phyloP scores from a whole-genome alignment of 768 basidiomycete genomes.

The Holtermanniella nyarrowii region DNA sequence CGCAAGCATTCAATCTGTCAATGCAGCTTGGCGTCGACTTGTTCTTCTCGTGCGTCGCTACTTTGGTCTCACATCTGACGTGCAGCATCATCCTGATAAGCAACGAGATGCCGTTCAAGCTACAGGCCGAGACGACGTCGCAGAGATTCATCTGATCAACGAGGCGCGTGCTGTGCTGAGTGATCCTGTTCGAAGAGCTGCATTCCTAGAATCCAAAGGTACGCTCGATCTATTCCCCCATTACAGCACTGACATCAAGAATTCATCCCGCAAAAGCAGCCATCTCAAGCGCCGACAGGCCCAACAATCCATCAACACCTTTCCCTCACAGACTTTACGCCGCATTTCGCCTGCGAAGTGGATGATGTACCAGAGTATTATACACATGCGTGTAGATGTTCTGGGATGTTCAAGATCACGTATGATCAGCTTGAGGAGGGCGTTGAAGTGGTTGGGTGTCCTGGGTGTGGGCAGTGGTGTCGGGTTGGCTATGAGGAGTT shows the following conservation, averaged over 20 bases:
- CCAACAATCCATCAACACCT: slow-evolving; percentile 2
- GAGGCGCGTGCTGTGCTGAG: slow-evolving; percentile 24
- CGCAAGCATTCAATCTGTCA: not conserved
- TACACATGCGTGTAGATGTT: slow-evolving; percentile 42
- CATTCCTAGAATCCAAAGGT: slow-evolving; percentile 16
- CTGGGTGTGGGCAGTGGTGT: slow-evolving; percentile 42
- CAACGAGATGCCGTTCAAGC: not conserved
- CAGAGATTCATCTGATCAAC: slow-evolving; percentile 24
- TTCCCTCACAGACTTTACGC: slow-evolving; percentile 15
- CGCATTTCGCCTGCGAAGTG: slow-evolving; percentile 12
- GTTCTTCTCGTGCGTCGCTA: slow-evolving; percentile 13
- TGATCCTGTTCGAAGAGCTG: slow-evolving; percentile 10
- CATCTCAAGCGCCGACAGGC: not conserved
- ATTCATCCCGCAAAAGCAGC: too few relatives aligned
- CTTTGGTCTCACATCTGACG: slow-evolving; percentile 4
- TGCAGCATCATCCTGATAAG: slow-evolving; percentile 18
- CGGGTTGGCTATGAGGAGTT: slow-evolving; percentile 42
- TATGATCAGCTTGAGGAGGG: slow-evolving; percentile 39
- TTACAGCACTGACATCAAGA: too few relatives aligned
- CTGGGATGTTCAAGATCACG: slow-evolving; percentile 31
- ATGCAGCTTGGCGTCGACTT: slow-evolving; percentile 16
- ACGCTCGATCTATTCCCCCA: too few relatives aligned
- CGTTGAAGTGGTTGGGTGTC: slow-evolving; percentile 41
- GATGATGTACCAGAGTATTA: slow-evolving; percentile 32
- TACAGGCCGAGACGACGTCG: not conserved